A percentile compares a stretch with the other conserved stretches of the same genome.
Evolutionary conservation across 495 filamentous ascomycete genomes (phyloP).

Genomic region (Aspergillus coremiiformis): DNA sequence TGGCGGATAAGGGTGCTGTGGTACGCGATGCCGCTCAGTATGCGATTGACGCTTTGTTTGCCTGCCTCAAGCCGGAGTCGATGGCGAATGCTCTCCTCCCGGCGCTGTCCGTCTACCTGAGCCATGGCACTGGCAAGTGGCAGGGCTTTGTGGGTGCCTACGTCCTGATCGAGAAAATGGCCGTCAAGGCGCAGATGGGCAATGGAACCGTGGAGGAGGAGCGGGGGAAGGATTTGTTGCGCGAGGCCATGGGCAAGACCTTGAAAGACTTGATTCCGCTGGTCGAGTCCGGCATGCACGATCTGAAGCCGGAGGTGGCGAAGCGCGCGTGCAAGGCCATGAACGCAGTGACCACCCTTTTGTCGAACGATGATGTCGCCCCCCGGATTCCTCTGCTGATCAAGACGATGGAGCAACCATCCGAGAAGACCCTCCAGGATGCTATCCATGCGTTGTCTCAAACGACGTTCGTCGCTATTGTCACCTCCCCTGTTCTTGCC

Average conservation of each 20-base stretch:
- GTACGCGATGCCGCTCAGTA: slow-evolving; percentile 91
- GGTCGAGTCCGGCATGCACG: slow-evolving; percentile 91
- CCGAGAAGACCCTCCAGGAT: slow-evolving; percentile 78
- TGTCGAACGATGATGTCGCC: slow-evolving; percentile 94
- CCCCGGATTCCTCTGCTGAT: slow-evolving; percentile 89
- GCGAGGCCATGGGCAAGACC: slow-evolving; percentile 86
- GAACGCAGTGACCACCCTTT: slow-evolving; percentile 78
- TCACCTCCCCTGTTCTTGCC: slow-evolving; percentile 97
- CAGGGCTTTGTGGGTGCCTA: slow-evolving; percentile 86
- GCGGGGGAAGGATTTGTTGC: slow-evolving; percentile 73
- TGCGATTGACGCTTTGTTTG: slow-evolving; percentile 83
- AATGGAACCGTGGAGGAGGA: slow-evolving; percentile 73
- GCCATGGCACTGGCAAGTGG: slow-evolving; percentile 83
- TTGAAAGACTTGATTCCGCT: slow-evolving; percentile 86
- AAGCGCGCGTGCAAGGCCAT: slow-evolving; percentile 88
- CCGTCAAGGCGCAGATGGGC: slow-evolving; percentile 82
- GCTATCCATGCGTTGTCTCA: slow-evolving; percentile 95
- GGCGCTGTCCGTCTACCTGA: slow-evolving; percentile 62
- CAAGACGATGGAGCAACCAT: slow-evolving; percentile 91
- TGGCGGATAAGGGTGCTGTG: slow-evolving; percentile 83
- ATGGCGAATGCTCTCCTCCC: slow-evolving; percentile 74
- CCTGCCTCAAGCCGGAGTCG: slow-evolving; percentile 68
- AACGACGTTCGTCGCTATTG: slow-evolving; percentile 96
- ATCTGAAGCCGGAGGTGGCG: slow-evolving; percentile 83
- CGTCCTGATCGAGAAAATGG: slow-evolving; percentile 78